phyloP scores from a whole-genome alignment of 2,329 filamentous ascomycete species.

The Pseudogymnoascus sp. region DNA sequence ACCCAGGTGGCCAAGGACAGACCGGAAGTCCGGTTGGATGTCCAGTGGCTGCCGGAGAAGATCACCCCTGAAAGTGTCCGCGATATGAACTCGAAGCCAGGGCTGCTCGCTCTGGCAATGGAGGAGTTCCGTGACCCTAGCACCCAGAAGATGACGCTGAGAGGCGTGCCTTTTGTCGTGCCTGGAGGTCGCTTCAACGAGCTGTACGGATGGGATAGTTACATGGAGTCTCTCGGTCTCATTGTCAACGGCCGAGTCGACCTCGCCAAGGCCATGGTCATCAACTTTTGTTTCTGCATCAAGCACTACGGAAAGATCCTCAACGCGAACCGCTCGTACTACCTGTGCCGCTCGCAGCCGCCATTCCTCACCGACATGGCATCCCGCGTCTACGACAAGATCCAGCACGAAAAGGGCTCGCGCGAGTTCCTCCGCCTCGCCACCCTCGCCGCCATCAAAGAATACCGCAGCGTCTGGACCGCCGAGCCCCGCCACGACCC shows the following conservation, averaged over 20 bases:
- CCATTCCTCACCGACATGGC: conserved; percentile 98
- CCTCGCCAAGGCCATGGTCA: conserved; percentile 87
- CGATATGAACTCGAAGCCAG: conserved; percentile 78
- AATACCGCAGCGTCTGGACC: conserved; percentile 31
- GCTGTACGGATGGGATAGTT: conserved; percentile 97
- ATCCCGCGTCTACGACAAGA: conserved; percentile 84
- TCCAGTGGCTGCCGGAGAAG: conserved; percentile 65
- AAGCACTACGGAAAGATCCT: conserved; percentile 97
- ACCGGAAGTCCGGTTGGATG: conserved; percentile 81
- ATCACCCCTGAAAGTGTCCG: conserved; percentile 76
- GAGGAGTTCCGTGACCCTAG: conserved; percentile 60
- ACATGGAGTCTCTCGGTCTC: conserved; percentile 92
- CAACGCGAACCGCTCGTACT: conserved; percentile 94
- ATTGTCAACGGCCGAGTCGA: conserved; percentile 77
- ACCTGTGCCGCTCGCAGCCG: conserved; percentile 86
- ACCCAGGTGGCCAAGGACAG: conserved; percentile 65
- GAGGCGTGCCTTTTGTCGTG: conserved; percentile 89
- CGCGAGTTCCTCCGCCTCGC: conserved; percentile 72
- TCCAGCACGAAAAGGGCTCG: conserved; percentile 74
- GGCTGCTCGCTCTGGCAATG: conserved; percentile 83
- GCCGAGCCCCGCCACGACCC: conserved; percentile 35
- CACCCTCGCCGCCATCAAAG: conserved; percentile 85
- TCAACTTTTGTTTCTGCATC: conserved; percentile 97
- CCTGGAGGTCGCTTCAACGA: conserved; percentile 97
- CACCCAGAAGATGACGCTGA: conserved; percentile 61